Evolutionary conservation across 2,329 filamentous ascomycete species (phyloP), one percentile per base, ranked within the genome.

Genomic region (Fusarium algeriense): DNA sequence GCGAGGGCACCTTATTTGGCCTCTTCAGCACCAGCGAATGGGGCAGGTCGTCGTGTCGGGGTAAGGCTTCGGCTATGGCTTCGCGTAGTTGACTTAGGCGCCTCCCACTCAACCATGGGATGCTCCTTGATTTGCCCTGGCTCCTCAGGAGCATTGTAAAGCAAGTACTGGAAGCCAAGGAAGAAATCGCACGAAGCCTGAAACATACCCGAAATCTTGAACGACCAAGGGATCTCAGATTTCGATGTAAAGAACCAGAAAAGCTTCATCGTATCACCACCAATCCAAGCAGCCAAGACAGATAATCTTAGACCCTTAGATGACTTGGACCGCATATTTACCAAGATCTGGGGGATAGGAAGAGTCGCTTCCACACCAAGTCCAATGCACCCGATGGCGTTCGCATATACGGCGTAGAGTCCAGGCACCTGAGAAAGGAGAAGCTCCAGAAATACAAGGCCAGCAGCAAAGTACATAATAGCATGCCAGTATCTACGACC

Each of bases 231-330:
- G 35, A 96, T 93, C 75, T 87, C 85, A 7, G 88, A 88, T 2
- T 86, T 88, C 2, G 91, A 88, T 4, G 90, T 92, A 67, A 95
- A 92, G 83, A 95, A 96, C 90, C 90, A 92, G 76, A 94, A 92
- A 87, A 95, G 92, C 86, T 97, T 97, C 90, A 96, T 94, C 12
- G 88, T 85, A 80, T 97, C 93, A 67, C 93, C 93, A 5, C 91
- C 82, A 57, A 97, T 83, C 93, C 93, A 97, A 79, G 91, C 94
- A 32, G 85, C 88, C 63, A 96, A 83, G 7, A 97, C 90, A 10
- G 91, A 93, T 14, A 94, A 78, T 19, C 93, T 87, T 81, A 97
- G 94, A 9, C 93, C 93, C 79, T 90, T 91, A 83, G 91, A 94
- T 4, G 92, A 93, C 65, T 87, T 85, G 7, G 88, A 86, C 37